Percentiles rank a stretch among this genome's conserved stretches.
These are phyloP conservation scores for Pestalotiopsis fici DNA, from an alignment of 2,329 filamentous ascomycete species.

Conservation along the genomic window DNA sequence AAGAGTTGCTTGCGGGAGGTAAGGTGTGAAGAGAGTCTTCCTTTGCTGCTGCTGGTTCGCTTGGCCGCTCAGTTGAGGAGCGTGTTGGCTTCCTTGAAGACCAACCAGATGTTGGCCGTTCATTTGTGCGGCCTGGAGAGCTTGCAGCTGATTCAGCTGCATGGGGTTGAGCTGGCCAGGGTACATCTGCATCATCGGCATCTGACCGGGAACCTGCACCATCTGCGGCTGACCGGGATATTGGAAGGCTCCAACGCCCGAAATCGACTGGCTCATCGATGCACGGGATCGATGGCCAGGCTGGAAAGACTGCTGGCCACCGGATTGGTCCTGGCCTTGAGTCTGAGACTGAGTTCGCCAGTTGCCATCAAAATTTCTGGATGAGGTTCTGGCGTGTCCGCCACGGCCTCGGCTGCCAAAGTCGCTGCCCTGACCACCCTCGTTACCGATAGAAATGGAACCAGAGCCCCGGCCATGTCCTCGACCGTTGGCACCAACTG, in stretches of 20 bases:
- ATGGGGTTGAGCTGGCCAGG: constrained; percentile 82
- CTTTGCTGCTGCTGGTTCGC: constrained; percentile 85
- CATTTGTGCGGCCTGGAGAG: constrained; percentile 86
- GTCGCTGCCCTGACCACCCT: constrained; percentile 46
- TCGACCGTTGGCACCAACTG: constrained; percentile 69
- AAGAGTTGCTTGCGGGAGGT: constrained; percentile 90
- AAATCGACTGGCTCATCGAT: constrained; percentile 82
- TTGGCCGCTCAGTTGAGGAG: constrained; percentile 63
- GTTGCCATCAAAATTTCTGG: constrained; percentile 96
- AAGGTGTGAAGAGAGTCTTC: constrained; percentile 98
- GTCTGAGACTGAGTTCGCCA: constrained; percentile 81
- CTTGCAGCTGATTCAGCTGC: constrained; percentile 87
- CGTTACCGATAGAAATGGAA: constrained; percentile 53
- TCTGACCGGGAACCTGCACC: constrained; percentile 82
- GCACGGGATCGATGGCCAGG: constrained; percentile 85
- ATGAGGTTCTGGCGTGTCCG: constrained; percentile 79
- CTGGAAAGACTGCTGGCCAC: constrained; percentile 75
- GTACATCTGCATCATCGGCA: constrained; percentile 84
- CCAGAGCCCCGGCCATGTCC: constrained; percentile 70
- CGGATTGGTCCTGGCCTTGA: constrained; percentile 65
- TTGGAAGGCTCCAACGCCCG: constrained; percentile 82
- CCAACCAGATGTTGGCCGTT: constrained; percentile 73
- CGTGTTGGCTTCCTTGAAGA: constrained; percentile 72
- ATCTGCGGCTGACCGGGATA: constrained; percentile 86
- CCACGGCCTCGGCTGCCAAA: constrained; percentile 69